Percentiles rank a stretch among this genome's conserved stretches.
Conservation (phyloP, 257 asterid species). For the Solanum verrucosum region DNA sequence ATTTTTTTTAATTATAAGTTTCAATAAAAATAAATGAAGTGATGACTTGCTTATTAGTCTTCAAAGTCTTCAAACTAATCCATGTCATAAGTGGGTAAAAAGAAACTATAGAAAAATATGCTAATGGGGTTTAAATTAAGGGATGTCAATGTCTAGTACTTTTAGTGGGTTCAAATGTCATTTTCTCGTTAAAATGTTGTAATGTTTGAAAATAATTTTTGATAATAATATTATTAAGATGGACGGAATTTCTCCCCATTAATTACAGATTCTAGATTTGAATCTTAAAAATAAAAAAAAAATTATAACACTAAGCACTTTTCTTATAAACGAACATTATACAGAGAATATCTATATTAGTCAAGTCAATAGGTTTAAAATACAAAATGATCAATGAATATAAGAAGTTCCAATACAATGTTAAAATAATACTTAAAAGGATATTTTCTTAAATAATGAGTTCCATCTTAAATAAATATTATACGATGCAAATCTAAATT, state of each 20-base stretch:
- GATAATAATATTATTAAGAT: too few species aligned
- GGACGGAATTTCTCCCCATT: rapidly evolving
- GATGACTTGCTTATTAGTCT: neutral
- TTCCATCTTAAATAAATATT: neutral
- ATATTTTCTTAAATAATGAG: neutral
- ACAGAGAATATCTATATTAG: neutral
- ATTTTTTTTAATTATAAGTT: too few species aligned
- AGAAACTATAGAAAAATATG: neutral
- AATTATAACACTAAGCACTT: rapidly evolving
- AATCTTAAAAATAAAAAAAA: too few species aligned
- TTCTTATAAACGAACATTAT: rapidly evolving
- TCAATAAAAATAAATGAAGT: neutral
- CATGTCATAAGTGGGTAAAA: neutral
- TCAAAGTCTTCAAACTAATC: neutral
- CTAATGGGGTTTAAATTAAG: neutral
- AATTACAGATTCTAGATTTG: rapidly evolving
- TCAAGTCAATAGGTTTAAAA: neutral
- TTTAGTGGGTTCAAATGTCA: neutral
- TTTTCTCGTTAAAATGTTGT: neutral
- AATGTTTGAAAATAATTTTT: too few species aligned
- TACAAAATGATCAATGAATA: too few species aligned
- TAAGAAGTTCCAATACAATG: neutral
- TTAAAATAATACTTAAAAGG: neutral
- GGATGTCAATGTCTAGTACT: neutral
- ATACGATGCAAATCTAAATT: neutral